These are phyloP conservation scores for Phytophthora palmivora DNA, from an alignment of 352 stramenopile species.

Conservation along the genomic window DNA sequence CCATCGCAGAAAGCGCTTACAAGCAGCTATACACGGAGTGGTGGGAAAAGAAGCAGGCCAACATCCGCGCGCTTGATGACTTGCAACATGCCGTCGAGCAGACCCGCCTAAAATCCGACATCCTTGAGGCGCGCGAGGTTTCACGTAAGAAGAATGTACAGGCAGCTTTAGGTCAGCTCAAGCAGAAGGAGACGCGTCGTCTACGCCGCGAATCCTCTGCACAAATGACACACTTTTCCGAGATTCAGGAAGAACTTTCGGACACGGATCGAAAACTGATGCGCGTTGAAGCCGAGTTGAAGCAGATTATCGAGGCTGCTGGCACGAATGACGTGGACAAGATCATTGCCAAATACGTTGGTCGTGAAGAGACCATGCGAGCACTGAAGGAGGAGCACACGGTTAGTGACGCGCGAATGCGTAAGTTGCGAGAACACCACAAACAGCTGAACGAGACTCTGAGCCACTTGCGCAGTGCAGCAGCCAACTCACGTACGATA, in stretches of 20 bases:
- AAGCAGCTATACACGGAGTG: constrained; percentile 73
- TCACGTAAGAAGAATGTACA: constrained; percentile 80
- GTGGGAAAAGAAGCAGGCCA: constrained; percentile 80
- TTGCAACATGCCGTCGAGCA: constrained; percentile 81
- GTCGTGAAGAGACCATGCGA: constrained; percentile 73
- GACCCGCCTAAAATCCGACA: constrained; percentile 75
- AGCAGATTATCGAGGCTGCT: constrained; percentile 78
- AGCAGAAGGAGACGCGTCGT: constrained; percentile 70
- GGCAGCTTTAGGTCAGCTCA: constrained; percentile 72
- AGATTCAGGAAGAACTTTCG: constrained; percentile 81
- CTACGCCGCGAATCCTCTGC: constrained; percentile 78
- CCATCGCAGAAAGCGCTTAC: constrained; percentile 61
- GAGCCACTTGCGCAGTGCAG: constrained; percentile 61
- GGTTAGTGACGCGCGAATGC: constrained; percentile 74
- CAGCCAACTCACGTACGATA: constrained; percentile 83
- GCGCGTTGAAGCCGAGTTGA: constrained; percentile 72
- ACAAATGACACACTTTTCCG: constrained; percentile 81
- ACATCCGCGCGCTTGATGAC: constrained; percentile 73
- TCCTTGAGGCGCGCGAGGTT: constrained; percentile 78
- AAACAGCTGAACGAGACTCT: constrained; percentile 81
- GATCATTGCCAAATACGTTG: constrained; percentile 81
- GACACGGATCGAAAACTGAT: constrained; percentile 77
- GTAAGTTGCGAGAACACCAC: constrained; percentile 77
- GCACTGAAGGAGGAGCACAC: constrained; percentile 82
- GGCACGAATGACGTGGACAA: constrained; percentile 85